Base-by-base conservation (phyloP, 2,329 filamentous ascomycete genomes). In the Aspergillus terreus region DNA sequence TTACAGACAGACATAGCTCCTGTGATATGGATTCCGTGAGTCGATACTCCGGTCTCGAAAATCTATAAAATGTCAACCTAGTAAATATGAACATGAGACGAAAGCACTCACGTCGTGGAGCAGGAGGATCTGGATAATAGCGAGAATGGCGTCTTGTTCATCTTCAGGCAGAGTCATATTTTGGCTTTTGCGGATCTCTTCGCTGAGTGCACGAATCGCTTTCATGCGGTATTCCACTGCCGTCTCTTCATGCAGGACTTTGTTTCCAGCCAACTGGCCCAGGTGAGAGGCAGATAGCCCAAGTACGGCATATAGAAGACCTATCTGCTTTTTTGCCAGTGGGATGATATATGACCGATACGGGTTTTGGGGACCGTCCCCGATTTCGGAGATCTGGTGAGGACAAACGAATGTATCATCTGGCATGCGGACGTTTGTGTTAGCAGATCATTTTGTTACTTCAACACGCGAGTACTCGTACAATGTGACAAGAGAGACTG, bases 1-100 rank as follows among this genome's bases (percentile, higher is more conserved):
- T 62, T 65, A 45, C 64, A 68, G 12, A 68, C 64, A 1, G 66
- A 68, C 57, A 68, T 59, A 1, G 65, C 65, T 6, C 65, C 65
- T 2, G 64, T 66, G 10, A 68, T 68, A 45, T 68, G 66, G 35
- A 61, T 64, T 1, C 66, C 66, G 38, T 68, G 65, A 1, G 54
- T 59, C 3, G 66, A 68, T 6, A 67, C 58, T 9, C 66, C 64
- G 1, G 65, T 58, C 52, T 68, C 66, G n/a, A 54, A 59, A 17
- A 68, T 67, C 66, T 68, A 51, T 6, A 21, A 12, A 33, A 12
- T 5, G 38, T 56, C 17, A 55, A 48, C 2, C 23, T 1, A 7
- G 35, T n/a, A 11, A 7, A 10, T 3, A 17, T 11, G 11, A 4
- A 17, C 4, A 2, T 17, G 36, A 30, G 10, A 30, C 7, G 27